Evolutionary conservation across 306 rosid genomes (phyloP), one percentile per base, ranked within the genome.

Genomic region (Begonia peltatifolia): DNA sequence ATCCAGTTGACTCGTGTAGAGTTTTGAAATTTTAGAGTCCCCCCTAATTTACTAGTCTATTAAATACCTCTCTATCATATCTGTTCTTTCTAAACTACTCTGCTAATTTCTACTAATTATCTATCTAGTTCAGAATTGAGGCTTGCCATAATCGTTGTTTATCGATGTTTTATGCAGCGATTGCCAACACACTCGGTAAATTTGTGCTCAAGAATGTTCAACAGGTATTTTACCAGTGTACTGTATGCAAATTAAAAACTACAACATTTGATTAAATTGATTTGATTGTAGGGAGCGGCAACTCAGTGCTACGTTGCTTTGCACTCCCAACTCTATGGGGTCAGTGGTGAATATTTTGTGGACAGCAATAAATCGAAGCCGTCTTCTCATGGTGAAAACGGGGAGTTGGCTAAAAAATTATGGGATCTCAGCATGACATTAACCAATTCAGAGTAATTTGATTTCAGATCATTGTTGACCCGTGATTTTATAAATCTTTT

Each of bases 161-260:
- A 30, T 30, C 38, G 38, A 60, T 18, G 53, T 23, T 69, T 73
- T 41, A 12, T 66, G 79, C 93, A 88, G 95, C 41, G 59, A 0
- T 88, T 57, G 74, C 68, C 12, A 46, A 12, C 16, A 18, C 46
- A 18, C 57, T 82, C 46, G 88, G 79, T 63, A 77, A 73, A 64
- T 71, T 60, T 60, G 52, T 77, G 54, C 79, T 80, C 7, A 79
- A 81, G 70, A 82, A 53, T 60, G 80, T 77, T 55, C 78, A 62
- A 56, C 87, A 84, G 93, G 93, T 87, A 84, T 48, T 42, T 47
- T 52, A 30, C 15, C 14, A 25, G 42, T 41, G 12, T 30, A 30
- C 38, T 30, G 9, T 30, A 20, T 20, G 38, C 38, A 30, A 30
- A 30, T 30, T 5, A 3, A 20, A 30, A 30, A 30, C 38, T 30